These are phyloP conservation scores for Neodidymelliopsis sp. DNA, from an alignment of 2,329 filamentous ascomycete genomes.

Conservation along the genomic window DNA sequence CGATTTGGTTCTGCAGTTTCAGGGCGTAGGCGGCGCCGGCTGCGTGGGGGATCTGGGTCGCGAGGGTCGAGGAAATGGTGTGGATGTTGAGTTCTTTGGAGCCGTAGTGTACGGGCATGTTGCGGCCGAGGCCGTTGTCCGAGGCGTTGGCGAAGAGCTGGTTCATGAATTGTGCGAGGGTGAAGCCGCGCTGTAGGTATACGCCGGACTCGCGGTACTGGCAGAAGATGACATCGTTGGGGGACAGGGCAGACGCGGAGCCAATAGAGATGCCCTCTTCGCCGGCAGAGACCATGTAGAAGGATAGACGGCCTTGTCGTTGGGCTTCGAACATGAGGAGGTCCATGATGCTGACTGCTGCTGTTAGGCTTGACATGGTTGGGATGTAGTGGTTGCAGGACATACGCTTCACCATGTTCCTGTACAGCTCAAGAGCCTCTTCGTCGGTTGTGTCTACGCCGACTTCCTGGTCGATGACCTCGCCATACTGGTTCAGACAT, in stretches of 20 bases:
- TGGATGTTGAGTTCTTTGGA: constrained; percentile 85
- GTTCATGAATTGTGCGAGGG: constrained; percentile 88
- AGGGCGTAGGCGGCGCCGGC: constrained; percentile 86
- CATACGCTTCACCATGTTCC: constrained; percentile 67
- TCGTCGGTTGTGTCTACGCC: constrained; percentile 69
- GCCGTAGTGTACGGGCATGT: constrained; percentile 98
- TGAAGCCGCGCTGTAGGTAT: constrained; percentile 88
- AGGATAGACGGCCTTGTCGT: constrained; percentile 88
- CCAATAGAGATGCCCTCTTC: constrained; percentile 95
- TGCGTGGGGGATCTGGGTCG: constrained; percentile 89
- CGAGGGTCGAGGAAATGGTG: constrained; percentile 84
- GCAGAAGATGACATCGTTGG: constrained; percentile 88
- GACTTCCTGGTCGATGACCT: constrained; percentile 77
- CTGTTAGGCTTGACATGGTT: not conserved
- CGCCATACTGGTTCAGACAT: constrained; percentile 86
- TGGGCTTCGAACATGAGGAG: constrained; percentile 98
- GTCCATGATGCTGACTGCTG: constrained; percentile 83
- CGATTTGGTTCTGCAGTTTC: constrained; percentile 80
- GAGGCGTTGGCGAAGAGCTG: constrained; percentile 89
- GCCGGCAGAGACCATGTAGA: constrained; percentile 95
- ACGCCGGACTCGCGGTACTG: constrained; percentile 96
- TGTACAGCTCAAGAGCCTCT: constrained; percentile 68
- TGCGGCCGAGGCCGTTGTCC: constrained; percentile 81
- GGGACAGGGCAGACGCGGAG: constrained; percentile 81
- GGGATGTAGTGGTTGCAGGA: not conserved